Percentiles rank a stretch among this genome's conserved stretches.
Conservation (phyloP, 2,329 filamentous ascomycete species). For the Botrytis pseudocinerea region DNA sequence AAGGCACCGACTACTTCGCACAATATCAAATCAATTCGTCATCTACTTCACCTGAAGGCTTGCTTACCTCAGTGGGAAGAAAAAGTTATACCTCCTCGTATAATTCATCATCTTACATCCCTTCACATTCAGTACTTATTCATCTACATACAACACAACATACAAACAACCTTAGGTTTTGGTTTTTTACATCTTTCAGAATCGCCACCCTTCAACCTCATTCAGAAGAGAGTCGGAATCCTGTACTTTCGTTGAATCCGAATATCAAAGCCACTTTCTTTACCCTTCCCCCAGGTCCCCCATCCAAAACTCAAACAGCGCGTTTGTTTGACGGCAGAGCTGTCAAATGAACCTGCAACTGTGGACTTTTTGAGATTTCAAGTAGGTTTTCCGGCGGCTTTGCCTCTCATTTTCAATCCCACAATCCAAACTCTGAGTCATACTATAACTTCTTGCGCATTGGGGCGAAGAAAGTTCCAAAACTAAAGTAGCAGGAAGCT, state of each 20-base stretch:
- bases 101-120: background rate
- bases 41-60: constrained; percentile 8
- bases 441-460: background rate
- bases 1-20: constrained; percentile 20
- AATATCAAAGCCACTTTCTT: constrained; percentile 14
- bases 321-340: constrained; percentile 90
- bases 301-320: constrained; percentile 53
- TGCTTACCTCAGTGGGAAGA: background rate
- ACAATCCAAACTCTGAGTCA: constrained; percentile 6
- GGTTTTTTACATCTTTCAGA: background rate
- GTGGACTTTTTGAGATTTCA: constrained; percentile 36
- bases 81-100: background rate
- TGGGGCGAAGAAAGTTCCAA: background rate
- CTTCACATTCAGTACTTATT: background rate
- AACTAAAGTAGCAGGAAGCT: constrained; percentile 1
- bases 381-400: constrained; percentile 6
- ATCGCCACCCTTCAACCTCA: background rate
- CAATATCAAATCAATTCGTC: constrained; percentile 17
- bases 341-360: constrained; percentile 99
- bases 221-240: background rate
- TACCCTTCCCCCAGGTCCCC: constrained; percentile 19
- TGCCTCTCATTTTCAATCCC: constrained; percentile 12
- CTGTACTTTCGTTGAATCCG: background rate
- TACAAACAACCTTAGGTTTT: background rate
- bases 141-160: constrained; percentile 2